Evolutionary conservation across 2,329 filamentous ascomycete species (phyloP), one percentile per base, ranked within the genome.

Genomic region (Claviceps pazoutovae): DNA sequence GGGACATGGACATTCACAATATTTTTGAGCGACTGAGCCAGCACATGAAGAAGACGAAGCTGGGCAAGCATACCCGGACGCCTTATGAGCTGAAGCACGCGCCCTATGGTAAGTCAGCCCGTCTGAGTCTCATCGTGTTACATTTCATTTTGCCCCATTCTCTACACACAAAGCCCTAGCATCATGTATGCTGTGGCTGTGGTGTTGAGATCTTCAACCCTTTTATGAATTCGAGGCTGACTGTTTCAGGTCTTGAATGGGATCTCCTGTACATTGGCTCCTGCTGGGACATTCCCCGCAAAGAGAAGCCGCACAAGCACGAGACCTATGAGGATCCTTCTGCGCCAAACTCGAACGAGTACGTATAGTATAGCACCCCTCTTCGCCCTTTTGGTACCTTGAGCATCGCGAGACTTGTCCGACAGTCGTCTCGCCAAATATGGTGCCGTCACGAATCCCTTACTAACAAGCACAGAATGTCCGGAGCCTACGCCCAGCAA

Each of bases 281-380:
- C 21, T 51, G 43, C 44, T 51, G 49, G 49, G 49, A 51, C 13
- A 51, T 51, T n/a, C 49, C 49, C 2, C n/a, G 45, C 11, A 17
- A 14, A 4, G 44, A 51, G 2, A 47, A 51, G 7, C 43, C 30
- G 3, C 49, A 37, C 26, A 47, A 23, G n/a, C 36, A 46, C 42
- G 42, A 51, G 21, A 44, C 45, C 13, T 51, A 51, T 19, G 17
- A 36, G 2, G 49, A 51, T 30, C 21, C 17, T 11, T 47, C 30
- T 47, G 43, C 37, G 7, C 49, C 49, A n/a, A 51, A 47, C 4
- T 42, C 11, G 5, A 7, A 45, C 0, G n/a, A 51, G 49, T 51
- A 47, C 6, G 49, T 46, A 51, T 34, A 19, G 49, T 46, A 51
- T 34, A 19, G 19, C 39, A 34, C 30, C 30, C 9, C 6, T 6